phyloP scores from a whole-genome alignment of 2,329 filamentous ascomycete genomes.

The Didymella sp. region DNA sequence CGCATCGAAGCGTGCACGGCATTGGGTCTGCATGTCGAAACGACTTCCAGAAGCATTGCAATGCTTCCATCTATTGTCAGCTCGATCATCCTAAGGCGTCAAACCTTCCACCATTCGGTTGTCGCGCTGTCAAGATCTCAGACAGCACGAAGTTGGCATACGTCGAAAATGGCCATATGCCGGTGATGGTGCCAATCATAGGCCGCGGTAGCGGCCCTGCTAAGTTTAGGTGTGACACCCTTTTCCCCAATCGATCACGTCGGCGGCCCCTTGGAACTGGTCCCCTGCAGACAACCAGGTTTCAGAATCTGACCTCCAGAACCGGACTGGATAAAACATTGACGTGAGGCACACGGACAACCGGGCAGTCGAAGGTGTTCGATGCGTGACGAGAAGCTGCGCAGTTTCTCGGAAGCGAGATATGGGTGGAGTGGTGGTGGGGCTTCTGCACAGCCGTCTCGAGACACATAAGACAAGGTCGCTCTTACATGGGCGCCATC shows the following conservation, averaged over 20 bases:
- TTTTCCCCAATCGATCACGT: conserved; percentile 22
- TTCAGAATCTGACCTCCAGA: conserved; percentile 43
- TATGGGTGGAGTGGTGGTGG: conserved; percentile 10
- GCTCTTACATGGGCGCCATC: conserved; percentile 12
- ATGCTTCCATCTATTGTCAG: conserved; percentile 22
- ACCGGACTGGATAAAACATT: conserved; percentile 4
- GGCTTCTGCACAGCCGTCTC: conserved; percentile 15
- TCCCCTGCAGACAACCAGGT: conserved; percentile 40
- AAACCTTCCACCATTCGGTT: conserved; percentile 12
- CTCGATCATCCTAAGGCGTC: neutral
- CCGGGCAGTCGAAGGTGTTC: conserved; percentile 4
- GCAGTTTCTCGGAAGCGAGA: conserved; percentile 7
- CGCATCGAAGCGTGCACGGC: neutral
- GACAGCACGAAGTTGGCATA: conserved; percentile 15
- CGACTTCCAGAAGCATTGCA: conserved; percentile 33
- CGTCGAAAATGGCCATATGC: conserved; percentile 13
- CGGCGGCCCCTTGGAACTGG: conserved; percentile 33
- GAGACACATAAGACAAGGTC: conserved; percentile 18
- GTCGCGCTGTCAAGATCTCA: conserved; percentile 21
- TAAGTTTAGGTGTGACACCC: conserved; percentile 48
- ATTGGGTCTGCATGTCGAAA: conserved; percentile 18
- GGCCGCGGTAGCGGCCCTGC: conserved; percentile 33
- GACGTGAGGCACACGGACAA: conserved; percentile 9
- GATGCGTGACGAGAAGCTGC: conserved; percentile 2
- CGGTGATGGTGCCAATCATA: conserved; percentile 33